phyloP scores from a whole-genome alignment of 495 filamentous ascomycete species.

The Trichoderma reesei region DNA sequence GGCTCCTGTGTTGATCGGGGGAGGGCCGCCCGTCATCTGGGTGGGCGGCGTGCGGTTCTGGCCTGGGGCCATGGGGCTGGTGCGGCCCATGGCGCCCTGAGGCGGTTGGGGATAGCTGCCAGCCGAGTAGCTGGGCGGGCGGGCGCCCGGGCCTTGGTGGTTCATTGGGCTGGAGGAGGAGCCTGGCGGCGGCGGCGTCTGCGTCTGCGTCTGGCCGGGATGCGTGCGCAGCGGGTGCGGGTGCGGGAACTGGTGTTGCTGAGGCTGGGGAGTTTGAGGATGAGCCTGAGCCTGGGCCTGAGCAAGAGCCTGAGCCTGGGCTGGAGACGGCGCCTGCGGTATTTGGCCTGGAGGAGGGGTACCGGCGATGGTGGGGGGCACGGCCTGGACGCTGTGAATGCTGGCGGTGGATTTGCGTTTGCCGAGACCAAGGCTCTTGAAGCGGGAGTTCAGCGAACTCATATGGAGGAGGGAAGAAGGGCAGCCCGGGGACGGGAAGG shows the following conservation, averaged over 20 bases:
- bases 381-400: conserved; percentile 32
- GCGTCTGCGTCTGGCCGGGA: neutral
- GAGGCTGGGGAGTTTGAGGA: conserved; percentile 35
- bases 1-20: conserved; percentile 58
- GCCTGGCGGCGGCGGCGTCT: conserved; percentile 11
- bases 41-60: conserved; percentile 43
- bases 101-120: conserved; percentile 47
- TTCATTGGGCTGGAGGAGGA: conserved; percentile 46
- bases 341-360: conserved; percentile 23
- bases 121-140: conserved; percentile 67
- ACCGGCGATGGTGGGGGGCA: conserved; percentile 26
- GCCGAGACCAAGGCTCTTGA: conserved; percentile 50
- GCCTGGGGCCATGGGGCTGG: conserved; percentile 38
- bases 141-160: conserved; percentile 42
- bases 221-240: conserved; percentile 10
- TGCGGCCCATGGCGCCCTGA: conserved; percentile 33
- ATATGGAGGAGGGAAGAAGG: conserved; percentile 35
- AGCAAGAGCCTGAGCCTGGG: neutral
- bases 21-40: conserved; percentile 59
- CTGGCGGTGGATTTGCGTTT: conserved; percentile 45
- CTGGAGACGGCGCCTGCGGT: conserved; percentile 20
- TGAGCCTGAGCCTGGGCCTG: conserved; percentile 12
- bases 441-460: conserved; percentile 52
- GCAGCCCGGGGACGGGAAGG: conserved; percentile 15
- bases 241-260: conserved; percentile 16